Conservation (phyloP, 192 early-diverging fungal genomes). For the Podila horticola region DNA sequence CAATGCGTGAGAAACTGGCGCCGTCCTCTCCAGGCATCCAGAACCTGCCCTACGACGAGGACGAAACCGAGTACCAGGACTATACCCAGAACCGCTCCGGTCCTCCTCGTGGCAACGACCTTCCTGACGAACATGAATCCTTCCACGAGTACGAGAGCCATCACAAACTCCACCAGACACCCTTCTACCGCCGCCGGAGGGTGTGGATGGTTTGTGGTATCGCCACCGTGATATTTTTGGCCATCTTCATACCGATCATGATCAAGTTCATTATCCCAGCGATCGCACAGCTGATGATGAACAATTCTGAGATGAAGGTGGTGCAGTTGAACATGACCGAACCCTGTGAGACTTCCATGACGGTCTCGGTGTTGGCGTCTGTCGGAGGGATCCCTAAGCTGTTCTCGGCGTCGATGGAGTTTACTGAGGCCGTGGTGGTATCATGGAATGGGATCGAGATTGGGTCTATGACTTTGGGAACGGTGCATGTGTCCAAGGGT, state of each 20-base stretch:
- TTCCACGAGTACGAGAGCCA: too few species aligned
- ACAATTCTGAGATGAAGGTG: background rate
- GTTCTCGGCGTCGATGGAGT: conserved; percentile 8
- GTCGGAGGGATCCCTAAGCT: conserved; percentile 6
- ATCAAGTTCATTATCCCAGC: conserved; percentile 12
- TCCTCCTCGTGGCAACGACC: too few species aligned
- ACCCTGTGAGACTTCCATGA: conserved; percentile 1
- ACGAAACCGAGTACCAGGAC: too few species aligned
- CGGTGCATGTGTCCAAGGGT: too few species aligned
- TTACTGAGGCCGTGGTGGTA: background rate
- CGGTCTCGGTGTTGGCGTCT: background rate
- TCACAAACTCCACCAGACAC: too few species aligned
- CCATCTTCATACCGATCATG: conserved; percentile 45
- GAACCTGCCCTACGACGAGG: too few species aligned
- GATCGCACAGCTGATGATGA: background rate
- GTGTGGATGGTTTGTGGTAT: too few species aligned
- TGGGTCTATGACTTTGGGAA: background rate
- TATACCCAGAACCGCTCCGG: too few species aligned
- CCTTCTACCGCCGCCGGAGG: too few species aligned
- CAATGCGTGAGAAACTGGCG: too few species aligned
- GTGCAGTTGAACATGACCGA: conserved; percentile 22
- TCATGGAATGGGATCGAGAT: background rate
- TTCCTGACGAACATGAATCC: too few species aligned
- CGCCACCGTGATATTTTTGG: background rate
- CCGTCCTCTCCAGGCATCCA: too few species aligned